Evolutionary conservation across 768 basidiomycete species (phyloP), one percentile per base, ranked within the genome.

Genomic region (Saitozyma sp.): DNA sequence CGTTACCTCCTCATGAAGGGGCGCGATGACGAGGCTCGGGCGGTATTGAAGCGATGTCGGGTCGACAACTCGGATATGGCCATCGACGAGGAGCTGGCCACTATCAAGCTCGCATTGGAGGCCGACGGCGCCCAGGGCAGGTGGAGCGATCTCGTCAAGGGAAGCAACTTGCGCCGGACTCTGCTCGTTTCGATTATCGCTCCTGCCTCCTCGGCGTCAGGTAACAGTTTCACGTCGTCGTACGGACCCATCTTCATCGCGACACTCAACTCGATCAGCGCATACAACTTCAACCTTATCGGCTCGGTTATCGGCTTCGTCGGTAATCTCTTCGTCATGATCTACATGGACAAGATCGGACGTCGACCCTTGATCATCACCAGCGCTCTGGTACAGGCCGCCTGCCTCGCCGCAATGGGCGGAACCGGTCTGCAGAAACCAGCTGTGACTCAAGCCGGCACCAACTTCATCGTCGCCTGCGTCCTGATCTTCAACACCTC

Each of bases 331-430:
- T 52, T 58, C 7, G 51, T 52, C 38, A 58, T 66, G 40, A 37
- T 66, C 50, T 13, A 52, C 8, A 62, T 56, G 42, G 64, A 61
- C 43, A 53, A 43, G 13, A 58, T 56, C 13, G 64, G 64, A 46
- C 64, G 64, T 8, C 41, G 64, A 57, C 64, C 64, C 1, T 40
- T 66, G 9, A 43, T 52, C 41, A 66, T 66, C 56, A 40, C 49
- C 20, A 61, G 64, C 40, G 54, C 64, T 1, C 20, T 51, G n/a
- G 45, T 58, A 42, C 48, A 58, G 7, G 57, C 59, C 6, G 13
- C 58, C 37, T 66, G 60, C 29, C 46, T 48, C 46, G 2, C 6
- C 2, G 46, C 46, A 6, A 48, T 48, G 46, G 46, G 14, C 6
- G 13, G 14, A 17, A 6, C 46, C 13, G 46, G 46, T 48, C 46